These are phyloP conservation scores for Wickerhamomyces rabaulensis DNA, from an alignment of 805 yeast species.

Conservation along the genomic window DNA sequence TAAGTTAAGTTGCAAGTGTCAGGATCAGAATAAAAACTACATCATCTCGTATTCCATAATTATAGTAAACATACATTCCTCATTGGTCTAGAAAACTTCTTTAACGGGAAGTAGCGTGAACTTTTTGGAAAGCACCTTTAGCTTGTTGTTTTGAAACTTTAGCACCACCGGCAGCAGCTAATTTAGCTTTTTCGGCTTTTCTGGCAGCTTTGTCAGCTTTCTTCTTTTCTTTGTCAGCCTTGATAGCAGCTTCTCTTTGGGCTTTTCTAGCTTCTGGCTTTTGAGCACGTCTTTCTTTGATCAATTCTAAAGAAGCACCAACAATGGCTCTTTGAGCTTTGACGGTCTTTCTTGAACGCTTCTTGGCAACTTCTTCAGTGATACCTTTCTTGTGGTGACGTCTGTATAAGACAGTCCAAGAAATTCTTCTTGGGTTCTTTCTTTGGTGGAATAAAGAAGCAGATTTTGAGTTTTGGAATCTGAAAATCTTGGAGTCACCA, in stretches of 20 bases:
- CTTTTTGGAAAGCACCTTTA: constrained; percentile 98
- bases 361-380: constrained; percentile 96
- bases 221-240: constrained; percentile 81
- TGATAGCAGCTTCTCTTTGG: constrained; percentile 86
- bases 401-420: constrained; percentile 99
- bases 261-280: constrained; percentile 99
- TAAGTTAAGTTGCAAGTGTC: too few relatives aligned
- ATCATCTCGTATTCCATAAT: not conserved
- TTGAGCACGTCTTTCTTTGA: constrained; percentile 94
- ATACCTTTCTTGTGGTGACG: constrained; percentile 99
- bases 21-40: not conserved
- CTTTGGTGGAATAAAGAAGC: constrained; percentile 98
- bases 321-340: constrained; percentile 99
- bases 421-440: constrained; percentile 99
- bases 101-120: constrained; percentile 95
- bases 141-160: constrained; percentile 93
- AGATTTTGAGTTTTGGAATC: constrained; percentile 97
- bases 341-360: constrained; percentile 95
- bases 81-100: constrained; percentile 2
- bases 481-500: constrained; percentile 99
- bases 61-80: constrained; percentile 10
- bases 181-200: constrained; percentile 88
- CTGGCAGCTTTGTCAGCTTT: constrained; percentile 90
- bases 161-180: constrained; percentile 70
- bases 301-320: constrained; percentile 98